Percentiles rank a stretch among this genome's conserved stretches.
Evolutionary conservation across 1,139 yeast genomes (phyloP).

Genomic region (Saccharomyces pastorianus): DNA sequence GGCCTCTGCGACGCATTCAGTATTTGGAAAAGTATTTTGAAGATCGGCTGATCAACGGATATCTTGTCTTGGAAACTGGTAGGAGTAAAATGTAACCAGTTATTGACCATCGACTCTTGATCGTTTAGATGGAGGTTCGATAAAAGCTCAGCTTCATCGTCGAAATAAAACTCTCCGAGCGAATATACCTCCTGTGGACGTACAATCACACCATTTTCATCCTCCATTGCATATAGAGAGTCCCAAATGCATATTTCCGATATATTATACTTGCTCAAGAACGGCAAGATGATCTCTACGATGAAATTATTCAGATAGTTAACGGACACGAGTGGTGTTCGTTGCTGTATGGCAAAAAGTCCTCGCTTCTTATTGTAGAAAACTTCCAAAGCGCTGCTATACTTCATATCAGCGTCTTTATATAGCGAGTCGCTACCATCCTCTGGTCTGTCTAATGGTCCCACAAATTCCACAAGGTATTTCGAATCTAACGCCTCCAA

Average conservation of each 20-base stretch:
- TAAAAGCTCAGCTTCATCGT: slow-evolving; percentile 19
- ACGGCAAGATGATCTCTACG: slow-evolving; percentile 44
- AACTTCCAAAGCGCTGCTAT: slow-evolving; percentile 55
- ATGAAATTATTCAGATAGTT: slow-evolving; percentile 46
- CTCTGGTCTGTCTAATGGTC: slow-evolving; percentile 52
- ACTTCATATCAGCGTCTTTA: slow-evolving; percentile 19
- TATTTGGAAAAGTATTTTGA: slow-evolving; percentile 26
- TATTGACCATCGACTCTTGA: slow-evolving; percentile 13
- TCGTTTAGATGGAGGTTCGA: slow-evolving; percentile 14
- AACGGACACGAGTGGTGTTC: slow-evolving; percentile 73
- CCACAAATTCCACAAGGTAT: slow-evolving; percentile 71
- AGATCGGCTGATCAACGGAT: slow-evolving; percentile 24
- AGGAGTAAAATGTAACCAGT: slow-evolving; percentile 21
- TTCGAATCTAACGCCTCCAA: slow-evolving; percentile 51
- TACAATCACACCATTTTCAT: slow-evolving; percentile 6
- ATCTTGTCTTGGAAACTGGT: slow-evolving; percentile 25
- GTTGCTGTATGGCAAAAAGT: slow-evolving; percentile 60
- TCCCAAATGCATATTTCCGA: slow-evolving; percentile 51
- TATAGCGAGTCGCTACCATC: slow-evolving; percentile 5
- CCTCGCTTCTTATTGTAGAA: slow-evolving; percentile 37
- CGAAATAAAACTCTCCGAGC: slow-evolving; percentile 17
- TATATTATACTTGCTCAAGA: slow-evolving; percentile 38
- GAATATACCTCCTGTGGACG: slow-evolving; percentile 23
- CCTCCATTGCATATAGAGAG: slow-evolving; percentile 58
- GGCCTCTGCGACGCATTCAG: slow-evolving; percentile 12